Base-by-base conservation (phyloP, 179 eudicot species). In the Patellifolia procumbens region DNA sequence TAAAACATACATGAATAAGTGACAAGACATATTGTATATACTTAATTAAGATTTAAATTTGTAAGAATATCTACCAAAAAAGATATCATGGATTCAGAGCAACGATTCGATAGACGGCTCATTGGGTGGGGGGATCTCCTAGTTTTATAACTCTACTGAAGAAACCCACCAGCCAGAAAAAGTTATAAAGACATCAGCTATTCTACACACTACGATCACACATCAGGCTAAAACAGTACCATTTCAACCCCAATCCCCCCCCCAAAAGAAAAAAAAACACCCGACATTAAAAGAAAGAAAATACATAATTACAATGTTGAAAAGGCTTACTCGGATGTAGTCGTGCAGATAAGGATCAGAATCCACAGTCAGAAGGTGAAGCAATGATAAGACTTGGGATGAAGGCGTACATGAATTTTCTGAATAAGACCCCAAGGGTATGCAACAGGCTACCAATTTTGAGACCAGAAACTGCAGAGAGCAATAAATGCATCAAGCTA, bases 401-500 rank as follows among this genome's bases (percentile, higher is more conserved):
- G 90, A 78, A 68, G 89, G 83, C 22, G 82, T 71, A 68, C 77
- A 48, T 59, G 88, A 74, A 76, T 65, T 61, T 65, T 81, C 86
- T 60, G 59, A 69, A 53, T 46, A 39, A 59, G 85, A 77, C 66
- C 79, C 83, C 20, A 74, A 68, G 20, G 86, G 85, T 68, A 74
- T 83, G 85, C 90, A 90, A 74, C 89, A 88, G 2, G 85, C 88
- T 80, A 95, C 89, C 86, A 95, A 81, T 83, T 89, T 88, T 67
- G 97, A 87, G 66, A 95, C 97, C 85, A 95, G 80, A 82, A 84
- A 95, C 97, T 93, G 90, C 75, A 73, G n/a, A 46, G 48, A 73
- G 67, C 16, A 51, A 64, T 31, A 53, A 63, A 64, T 48, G 43
- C 4, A 74, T 32, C 77, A 78, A 26, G 48, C 8, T 37, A 46